These are phyloP conservation scores for Botrytis aclada DNA, from an alignment of 2,329 filamentous ascomycete species.

Conservation along the genomic window DNA sequence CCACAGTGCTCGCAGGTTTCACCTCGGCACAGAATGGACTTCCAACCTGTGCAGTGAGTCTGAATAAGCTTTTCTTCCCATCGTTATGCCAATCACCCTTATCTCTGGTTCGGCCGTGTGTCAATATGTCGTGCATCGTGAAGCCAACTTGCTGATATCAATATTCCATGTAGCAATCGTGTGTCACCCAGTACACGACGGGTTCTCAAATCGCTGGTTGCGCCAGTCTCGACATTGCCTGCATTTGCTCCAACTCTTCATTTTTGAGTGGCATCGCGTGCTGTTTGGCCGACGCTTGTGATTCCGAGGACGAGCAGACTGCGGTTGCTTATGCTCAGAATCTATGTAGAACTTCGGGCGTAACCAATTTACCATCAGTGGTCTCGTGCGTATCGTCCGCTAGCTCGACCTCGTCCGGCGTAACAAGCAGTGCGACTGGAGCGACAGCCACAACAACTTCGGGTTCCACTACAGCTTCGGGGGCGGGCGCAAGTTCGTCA, in stretches of 20 bases:
- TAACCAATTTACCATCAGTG: conserved; percentile 33
- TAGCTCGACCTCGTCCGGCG: conserved; percentile 10
- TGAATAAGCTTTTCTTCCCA: neutral
- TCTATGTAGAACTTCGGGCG: conserved; percentile 39
- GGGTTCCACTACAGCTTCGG: neutral
- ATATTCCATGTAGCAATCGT: conserved; percentile 33
- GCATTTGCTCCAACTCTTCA: conserved; percentile 46
- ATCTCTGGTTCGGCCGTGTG: neutral
- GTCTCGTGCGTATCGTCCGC: conserved; percentile 25
- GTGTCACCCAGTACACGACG: conserved; percentile 39
- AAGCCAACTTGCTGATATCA: neutral
- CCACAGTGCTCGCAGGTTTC: conserved; percentile 52
- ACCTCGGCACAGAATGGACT: conserved; percentile 49
- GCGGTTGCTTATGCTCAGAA: conserved; percentile 38
- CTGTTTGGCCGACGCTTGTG: conserved; percentile 48
- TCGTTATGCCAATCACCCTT: neutral
- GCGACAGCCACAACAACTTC: neutral
- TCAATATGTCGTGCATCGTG: neutral
- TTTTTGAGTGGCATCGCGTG: conserved; percentile 50
- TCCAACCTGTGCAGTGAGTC: conserved; percentile 55
- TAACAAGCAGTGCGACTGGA: conserved; percentile 5
- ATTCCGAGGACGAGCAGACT: conserved; percentile 39
- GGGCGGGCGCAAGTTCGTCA: neutral
- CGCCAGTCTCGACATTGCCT: conserved; percentile 43
- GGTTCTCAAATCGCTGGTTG: conserved; percentile 43